These are phyloP conservation scores for Sclerotinia nivalis DNA, from an alignment of 2,329 filamentous ascomycete genomes.

Conservation along the genomic window DNA sequence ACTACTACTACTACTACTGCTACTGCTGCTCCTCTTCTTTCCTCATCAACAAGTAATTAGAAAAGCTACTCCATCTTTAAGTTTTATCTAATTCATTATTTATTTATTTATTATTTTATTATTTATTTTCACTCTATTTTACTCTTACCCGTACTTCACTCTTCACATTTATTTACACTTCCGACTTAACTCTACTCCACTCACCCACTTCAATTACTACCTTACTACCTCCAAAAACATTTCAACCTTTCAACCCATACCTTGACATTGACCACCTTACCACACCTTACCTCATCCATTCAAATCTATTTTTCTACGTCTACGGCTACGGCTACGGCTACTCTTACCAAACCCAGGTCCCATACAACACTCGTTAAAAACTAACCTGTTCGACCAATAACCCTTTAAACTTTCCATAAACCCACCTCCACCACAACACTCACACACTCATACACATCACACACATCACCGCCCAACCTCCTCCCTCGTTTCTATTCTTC, in stretches of 20 bases:
- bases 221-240: neutral
- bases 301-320: slow-evolving; percentile 14
- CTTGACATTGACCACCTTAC: slow-evolving; percentile 13
- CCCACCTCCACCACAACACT: slow-evolving; percentile 34
- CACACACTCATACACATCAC: slow-evolving; percentile 33
- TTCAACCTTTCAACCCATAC: neutral
- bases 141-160: neutral
- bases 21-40: neutral
- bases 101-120: neutral
- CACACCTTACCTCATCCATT: slow-evolving; percentile 25
- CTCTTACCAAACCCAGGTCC: neutral
- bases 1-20: neutral
- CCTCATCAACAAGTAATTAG: neutral
- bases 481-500: slow-evolving; percentile 28
- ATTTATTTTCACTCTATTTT: neutral
- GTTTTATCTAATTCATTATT: neutral
- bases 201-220: slow-evolving; percentile 22
- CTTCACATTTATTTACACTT: neutral
- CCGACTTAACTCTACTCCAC: slow-evolving; percentile 8
- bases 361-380: slow-evolving; percentile 19
- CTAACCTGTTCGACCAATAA: slow-evolving; percentile 20
- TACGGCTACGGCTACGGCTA: slow-evolving; percentile 22
- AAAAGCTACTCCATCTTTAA: neutral
- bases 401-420: slow-evolving; percentile 24
- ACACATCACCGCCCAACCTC: slow-evolving; percentile 35